Evolutionary conservation across 768 basidiomycete species (phyloP).

Genomic region (Amanita exitialis): DNA sequence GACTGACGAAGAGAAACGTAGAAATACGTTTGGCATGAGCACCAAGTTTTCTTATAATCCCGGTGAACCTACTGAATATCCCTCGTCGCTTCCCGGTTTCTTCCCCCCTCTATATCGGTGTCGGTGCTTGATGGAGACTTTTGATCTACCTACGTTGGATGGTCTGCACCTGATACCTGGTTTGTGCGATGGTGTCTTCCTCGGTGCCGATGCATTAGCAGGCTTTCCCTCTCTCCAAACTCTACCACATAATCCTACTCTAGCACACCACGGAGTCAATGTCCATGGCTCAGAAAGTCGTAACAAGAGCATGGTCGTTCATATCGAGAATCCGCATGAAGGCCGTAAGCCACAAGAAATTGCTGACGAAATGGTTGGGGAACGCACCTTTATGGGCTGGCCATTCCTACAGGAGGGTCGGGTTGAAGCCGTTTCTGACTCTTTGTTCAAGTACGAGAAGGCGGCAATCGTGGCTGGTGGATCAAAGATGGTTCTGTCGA

Average conservation of each 20-base stretch:
- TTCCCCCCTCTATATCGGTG: constrained; percentile 84
- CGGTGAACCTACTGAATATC: constrained; percentile 60
- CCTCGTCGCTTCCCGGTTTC: constrained; percentile 89
- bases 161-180: constrained; percentile 83
- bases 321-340: constrained; percentile 71
- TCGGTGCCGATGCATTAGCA: constrained; percentile 79
- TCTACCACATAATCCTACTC: constrained; percentile 61
- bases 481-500: constrained; percentile 49
- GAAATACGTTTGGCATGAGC: constrained; percentile 76
- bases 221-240: constrained; percentile 96
- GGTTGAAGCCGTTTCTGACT: constrained; percentile 81
- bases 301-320: constrained; percentile 90
- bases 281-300: constrained; percentile 85
- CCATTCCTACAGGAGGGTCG: constrained; percentile 91
- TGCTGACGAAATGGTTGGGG: constrained; percentile 65
- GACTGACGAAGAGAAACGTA: constrained; percentile 58
- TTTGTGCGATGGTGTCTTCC: constrained; percentile 78
- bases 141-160: constrained; percentile 79
- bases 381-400: constrained; percentile 79
- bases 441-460: constrained; percentile 80
- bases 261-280: constrained; percentile 87
- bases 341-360: constrained; percentile 58
- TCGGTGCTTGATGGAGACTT: constrained; percentile 70
- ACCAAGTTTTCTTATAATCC: constrained; percentile 66
- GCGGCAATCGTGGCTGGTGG: constrained; percentile 39